Percentiles rank a stretch among this genome's conserved stretches.
Conservation (phyloP, 2,329 filamentous ascomycete genomes). For the Fusarium clavum region DNA sequence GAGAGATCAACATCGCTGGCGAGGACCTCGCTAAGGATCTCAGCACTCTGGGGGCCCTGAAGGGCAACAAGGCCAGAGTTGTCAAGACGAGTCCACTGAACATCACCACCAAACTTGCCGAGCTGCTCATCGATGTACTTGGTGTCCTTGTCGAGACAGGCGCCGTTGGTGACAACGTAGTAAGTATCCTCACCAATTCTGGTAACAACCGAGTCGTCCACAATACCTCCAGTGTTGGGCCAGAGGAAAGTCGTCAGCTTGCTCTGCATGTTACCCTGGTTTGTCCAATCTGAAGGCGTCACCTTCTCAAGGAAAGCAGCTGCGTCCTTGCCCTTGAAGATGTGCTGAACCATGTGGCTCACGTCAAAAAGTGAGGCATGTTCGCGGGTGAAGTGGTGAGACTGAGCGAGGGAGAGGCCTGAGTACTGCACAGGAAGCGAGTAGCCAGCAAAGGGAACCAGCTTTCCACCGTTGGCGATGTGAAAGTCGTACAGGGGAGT, state of each 20-base stretch:
- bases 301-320: slow-evolving; percentile 84
- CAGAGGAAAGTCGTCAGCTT: slow-evolving; percentile 88
- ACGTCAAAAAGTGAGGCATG: slow-evolving; percentile 96
- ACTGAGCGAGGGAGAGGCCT: slow-evolving; percentile 80
- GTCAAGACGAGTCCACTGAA: slow-evolving; percentile 76
- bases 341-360: slow-evolving; percentile 95
- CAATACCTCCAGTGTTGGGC: slow-evolving; percentile 85
- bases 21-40: slow-evolving; percentile 75
- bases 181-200: slow-evolving; percentile 79
- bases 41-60: slow-evolving; percentile 83
- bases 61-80: slow-evolving; percentile 85
- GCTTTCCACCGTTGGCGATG: slow-evolving; percentile 83
- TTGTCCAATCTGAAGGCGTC: slow-evolving; percentile 79
- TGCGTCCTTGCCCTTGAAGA: slow-evolving; percentile 83
- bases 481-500: slow-evolving; percentile 86
- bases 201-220: slow-evolving; percentile 94
- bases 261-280: slow-evolving; percentile 74
- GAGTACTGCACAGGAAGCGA: slow-evolving; percentile 93
- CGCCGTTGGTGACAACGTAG: slow-evolving; percentile 96
- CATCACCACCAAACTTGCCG: slow-evolving; percentile 63
- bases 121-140: slow-evolving; percentile 80
- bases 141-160: slow-evolving; percentile 88
- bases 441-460: slow-evolving; percentile 96
- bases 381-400: slow-evolving; percentile 88
- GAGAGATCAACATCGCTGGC: slow-evolving; percentile 67